phyloP scores from a whole-genome alignment of 352 stramenopile species.

The Globisporangium megalacanthum region DNA sequence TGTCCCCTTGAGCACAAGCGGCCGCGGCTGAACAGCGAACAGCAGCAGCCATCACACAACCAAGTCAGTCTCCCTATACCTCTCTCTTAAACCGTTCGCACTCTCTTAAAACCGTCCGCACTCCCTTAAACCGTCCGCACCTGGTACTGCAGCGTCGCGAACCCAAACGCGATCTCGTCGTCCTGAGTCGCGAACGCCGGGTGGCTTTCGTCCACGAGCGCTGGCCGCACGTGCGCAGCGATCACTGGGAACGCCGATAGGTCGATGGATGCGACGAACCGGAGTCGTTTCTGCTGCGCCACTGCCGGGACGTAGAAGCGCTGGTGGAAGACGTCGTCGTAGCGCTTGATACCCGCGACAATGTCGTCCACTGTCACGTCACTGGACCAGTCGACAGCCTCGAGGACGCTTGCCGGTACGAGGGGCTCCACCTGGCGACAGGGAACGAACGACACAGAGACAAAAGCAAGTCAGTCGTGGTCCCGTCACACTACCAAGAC shows the following conservation, averaged over 20 bases:
- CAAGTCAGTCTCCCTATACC: too few species aligned
- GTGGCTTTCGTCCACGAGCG: constrained; percentile 59
- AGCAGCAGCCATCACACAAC: not conserved
- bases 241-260: constrained; percentile 44
- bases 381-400: constrained; percentile 38
- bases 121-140: constrained; percentile 11
- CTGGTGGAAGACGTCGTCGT: constrained; percentile 54
- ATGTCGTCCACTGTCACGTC: constrained; percentile 45
- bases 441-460: not conserved
- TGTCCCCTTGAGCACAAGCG: constrained; percentile 64
- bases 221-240: constrained; percentile 37
- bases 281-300: constrained; percentile 40
- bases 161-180: constrained; percentile 70
- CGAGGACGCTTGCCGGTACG: constrained; percentile 37
- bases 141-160: constrained; percentile 68
- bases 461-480: not conserved
- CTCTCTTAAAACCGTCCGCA: constrained; percentile 1
- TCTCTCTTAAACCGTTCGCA: too few species aligned
- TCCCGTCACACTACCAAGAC: too few species aligned
- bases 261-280: constrained; percentile 68
- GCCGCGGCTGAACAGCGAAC: constrained; percentile 23
- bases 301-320: constrained; percentile 45
- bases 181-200: constrained; percentile 52
- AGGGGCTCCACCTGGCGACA: constrained; percentile 32
- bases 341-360: constrained; percentile 33